Conservation (phyloP, 2,329 filamentous ascomycete genomes). For the Diaporthe aspalathi region DNA sequence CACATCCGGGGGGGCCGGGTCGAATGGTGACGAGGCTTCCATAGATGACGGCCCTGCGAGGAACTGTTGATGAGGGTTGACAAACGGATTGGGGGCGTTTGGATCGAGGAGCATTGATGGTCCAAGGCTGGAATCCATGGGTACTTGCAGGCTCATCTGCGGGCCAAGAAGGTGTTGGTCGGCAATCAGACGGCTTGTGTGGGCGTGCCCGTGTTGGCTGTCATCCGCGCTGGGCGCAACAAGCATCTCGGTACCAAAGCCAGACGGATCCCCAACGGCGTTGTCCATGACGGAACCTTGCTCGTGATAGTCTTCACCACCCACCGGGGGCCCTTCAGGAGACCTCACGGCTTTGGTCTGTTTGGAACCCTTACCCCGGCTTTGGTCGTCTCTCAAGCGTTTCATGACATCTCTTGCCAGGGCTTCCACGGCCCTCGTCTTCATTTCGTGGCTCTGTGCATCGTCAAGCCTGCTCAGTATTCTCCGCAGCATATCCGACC, state of each 20-base stretch:
- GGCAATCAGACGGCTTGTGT: conserved; percentile 33
- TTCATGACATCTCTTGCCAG: conserved; percentile 83
- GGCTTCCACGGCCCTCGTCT: conserved; percentile 76
- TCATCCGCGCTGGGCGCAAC: conserved; percentile 41
- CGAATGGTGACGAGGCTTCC: conserved; percentile 43
- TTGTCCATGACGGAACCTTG: conserved; percentile 42
- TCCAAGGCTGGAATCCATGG: conserved; percentile 49
- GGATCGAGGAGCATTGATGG: conserved; percentile 54
- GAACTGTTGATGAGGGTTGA: conserved; percentile 47
- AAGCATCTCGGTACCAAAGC: conserved; percentile 31
- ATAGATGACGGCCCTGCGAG: conserved; percentile 42
- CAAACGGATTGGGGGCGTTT: conserved; percentile 52
- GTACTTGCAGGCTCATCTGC: conserved; percentile 61
- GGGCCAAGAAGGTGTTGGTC: conserved; percentile 40
- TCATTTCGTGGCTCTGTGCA: conserved; percentile 65
- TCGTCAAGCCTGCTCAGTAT: conserved; percentile 66
- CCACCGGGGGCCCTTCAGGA: conserved; percentile 22
- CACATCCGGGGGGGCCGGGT: conserved; percentile 3
- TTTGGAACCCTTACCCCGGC: conserved; percentile 54
- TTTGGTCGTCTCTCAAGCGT: conserved; percentile 75
- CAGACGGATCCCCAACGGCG: conserved; percentile 20
- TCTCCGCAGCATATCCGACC: conserved; percentile 64
- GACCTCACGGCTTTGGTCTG: conserved; percentile 8
- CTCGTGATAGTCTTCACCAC: conserved; percentile 56
- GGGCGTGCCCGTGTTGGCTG: conserved; percentile 38